Evolutionary conservation across 208 protist species (phyloP), one percentile per base, ranked within the genome.

Genomic region (Wallacemonas sp.): DNA sequence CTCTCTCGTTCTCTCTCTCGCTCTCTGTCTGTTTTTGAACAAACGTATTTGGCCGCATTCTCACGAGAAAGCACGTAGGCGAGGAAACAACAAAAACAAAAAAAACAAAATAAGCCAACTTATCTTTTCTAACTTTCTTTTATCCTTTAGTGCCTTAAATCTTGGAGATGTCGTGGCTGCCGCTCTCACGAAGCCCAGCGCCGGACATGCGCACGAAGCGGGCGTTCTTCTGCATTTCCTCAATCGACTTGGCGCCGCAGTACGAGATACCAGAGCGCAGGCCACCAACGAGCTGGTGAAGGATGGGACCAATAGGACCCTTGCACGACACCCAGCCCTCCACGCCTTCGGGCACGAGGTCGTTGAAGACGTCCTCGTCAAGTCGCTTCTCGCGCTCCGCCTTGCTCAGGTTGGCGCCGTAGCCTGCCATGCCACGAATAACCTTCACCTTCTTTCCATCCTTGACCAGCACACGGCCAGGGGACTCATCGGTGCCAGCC

Each of bases 361-460:
- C 84, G 33, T 79, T 80, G 67, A 96, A 96, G 44, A 95, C 80
- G 56, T 94, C 86, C 61, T 95, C 88, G 51, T 94, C 80, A 15
- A 79, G 44, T 24, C 77, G 76, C 46, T 84, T 70, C 68, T 96
- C 88, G n/a, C 91, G 83, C 77, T 94, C 86, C 8, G 84, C 84
- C 75, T 95, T 96, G 76, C 85, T 91, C 62, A 96, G 70, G 71
- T 96, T 96, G 2, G 91, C 91, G 31, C 86, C 91, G 58, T 87
- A 96, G 45, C 91, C 91, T 12, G 91, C 91, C 91, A 96, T 96
- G 54, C 91, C 91, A 19, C 91, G 86, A 53, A 96, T 93, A 61
- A 96, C 91, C 77, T 96, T 96, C 62, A 95, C 88, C 66, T 95
- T 94, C 71, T 91, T 87, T 33, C 91, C 91, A 2, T 95, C 91